A percentile compares a stretch with the other conserved stretches of the same genome.
Evolutionary conservation across 179 eudicot species (phyloP).

Genomic region (Spergularia azorica): DNA sequence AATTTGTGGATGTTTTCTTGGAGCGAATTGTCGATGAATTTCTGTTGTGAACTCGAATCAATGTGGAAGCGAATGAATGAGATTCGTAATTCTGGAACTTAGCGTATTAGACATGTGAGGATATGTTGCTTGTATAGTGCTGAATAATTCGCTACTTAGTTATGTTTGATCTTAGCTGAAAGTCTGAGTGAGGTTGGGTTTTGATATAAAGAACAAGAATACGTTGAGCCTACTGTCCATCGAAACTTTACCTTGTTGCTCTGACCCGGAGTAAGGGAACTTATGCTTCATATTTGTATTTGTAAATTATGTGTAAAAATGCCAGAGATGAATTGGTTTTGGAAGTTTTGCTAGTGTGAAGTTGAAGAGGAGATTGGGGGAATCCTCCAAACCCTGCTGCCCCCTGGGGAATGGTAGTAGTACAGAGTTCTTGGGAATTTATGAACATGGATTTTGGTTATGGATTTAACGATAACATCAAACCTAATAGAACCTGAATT

Average conservation of each 20-base stretch:
- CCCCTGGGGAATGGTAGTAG: too few species aligned
- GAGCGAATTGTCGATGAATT: too few species aligned
- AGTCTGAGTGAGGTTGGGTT: background rate
- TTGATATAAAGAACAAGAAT: background rate
- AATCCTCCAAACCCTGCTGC: too few species aligned
- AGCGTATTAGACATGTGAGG: background rate
- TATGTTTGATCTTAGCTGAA: background rate
- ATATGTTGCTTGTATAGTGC: background rate
- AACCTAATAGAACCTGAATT: too few species aligned
- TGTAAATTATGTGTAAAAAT: too few species aligned
- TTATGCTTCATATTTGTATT: too few species aligned
- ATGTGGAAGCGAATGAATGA: background rate
- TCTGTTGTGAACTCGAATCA: background rate
- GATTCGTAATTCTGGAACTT: background rate
- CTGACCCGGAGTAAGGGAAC: background rate
- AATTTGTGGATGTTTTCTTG: background rate
- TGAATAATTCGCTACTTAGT: background rate
- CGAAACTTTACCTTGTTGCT: background rate
- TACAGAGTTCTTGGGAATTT: too few species aligned
- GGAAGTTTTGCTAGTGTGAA: too few species aligned
- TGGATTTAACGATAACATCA: too few species aligned
- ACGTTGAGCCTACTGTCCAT: background rate
- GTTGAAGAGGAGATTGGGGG: too few species aligned
- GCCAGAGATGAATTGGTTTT: too few species aligned
- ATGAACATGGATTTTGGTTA: too few species aligned